Evolutionary conservation across 805 yeast genomes (phyloP).

Genomic region (Candida odintsovae): DNA sequence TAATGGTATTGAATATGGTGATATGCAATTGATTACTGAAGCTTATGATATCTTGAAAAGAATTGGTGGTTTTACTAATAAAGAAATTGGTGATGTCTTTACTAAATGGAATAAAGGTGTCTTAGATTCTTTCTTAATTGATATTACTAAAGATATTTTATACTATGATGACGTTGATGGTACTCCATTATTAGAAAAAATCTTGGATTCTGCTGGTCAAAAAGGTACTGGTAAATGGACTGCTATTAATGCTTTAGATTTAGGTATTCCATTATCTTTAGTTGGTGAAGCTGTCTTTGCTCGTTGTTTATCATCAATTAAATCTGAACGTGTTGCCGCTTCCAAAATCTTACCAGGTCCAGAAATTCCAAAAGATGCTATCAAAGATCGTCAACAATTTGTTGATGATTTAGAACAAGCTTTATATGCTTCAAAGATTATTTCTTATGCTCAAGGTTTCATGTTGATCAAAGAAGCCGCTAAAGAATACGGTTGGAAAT

Average conservation of each 20-base stretch:
- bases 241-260: constrained; percentile 94
- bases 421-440: constrained; percentile 94
- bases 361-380: constrained; percentile 49
- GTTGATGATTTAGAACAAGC: constrained; percentile 97
- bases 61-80: constrained; percentile 82
- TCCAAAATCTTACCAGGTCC: constrained; percentile 80
- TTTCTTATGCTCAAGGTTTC: constrained; percentile 99
- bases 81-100: constrained; percentile 91
- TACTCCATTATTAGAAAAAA: constrained; percentile 91
- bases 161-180: constrained; percentile 87
- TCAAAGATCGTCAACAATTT: constrained; percentile 75
- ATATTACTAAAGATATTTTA: constrained; percentile 93
- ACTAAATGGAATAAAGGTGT: constrained; percentile 96
- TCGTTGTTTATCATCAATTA: constrained; percentile 91
- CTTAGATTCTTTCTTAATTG: constrained; percentile 92
- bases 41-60: constrained; percentile 96
- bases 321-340: constrained; percentile 86
- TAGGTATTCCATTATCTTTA: constrained; percentile 97
- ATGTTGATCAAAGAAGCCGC: constrained; percentile 99
- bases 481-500: constrained; percentile 91
- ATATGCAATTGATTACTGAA: constrained; percentile 98
- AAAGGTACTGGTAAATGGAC: constrained; percentile 99
- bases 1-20: constrained; percentile 99
- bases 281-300: constrained; percentile 99
- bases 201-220: constrained; percentile 95